Evolutionary conservation across 2,329 filamentous ascomycete genomes (phyloP).

Genomic region (Parafenestella ontariensis): DNA sequence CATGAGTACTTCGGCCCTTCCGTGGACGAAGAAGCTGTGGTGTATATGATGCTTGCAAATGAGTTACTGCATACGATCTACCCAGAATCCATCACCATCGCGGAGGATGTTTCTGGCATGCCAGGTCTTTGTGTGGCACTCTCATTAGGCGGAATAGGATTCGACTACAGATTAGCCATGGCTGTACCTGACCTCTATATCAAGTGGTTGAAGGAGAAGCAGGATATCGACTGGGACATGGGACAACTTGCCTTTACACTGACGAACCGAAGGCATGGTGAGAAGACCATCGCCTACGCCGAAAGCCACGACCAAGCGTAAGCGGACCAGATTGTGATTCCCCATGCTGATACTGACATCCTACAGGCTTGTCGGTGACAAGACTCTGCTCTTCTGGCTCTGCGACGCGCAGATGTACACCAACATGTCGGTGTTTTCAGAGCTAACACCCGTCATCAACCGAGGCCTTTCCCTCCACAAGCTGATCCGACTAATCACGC

Average conservation of each 20-base stretch:
- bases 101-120: slow-evolving; percentile 98
- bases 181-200: slow-evolving; percentile 99
- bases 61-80: slow-evolving; percentile 94
- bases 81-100: slow-evolving; percentile 86
- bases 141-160: slow-evolving; percentile 87
- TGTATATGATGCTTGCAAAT: slow-evolving; percentile 95
- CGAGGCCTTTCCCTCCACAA: slow-evolving; percentile 94
- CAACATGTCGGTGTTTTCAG: slow-evolving; percentile 87
- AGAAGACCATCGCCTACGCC: slow-evolving; percentile 98
- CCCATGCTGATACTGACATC: slow-evolving; percentile 19
- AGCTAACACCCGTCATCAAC: slow-evolving; percentile 87
- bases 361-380: slow-evolving; percentile 89
- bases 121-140: slow-evolving; percentile 90
- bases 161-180: slow-evolving; percentile 98
- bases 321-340: slow-evolving; percentile 49
- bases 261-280: slow-evolving; percentile 90
- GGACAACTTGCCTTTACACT: slow-evolving; percentile 83
- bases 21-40: slow-evolving; percentile 92
- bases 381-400: slow-evolving; percentile 96
- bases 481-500: slow-evolving; percentile 94
- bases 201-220: slow-evolving; percentile 93
- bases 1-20: slow-evolving; percentile 93
- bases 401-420: slow-evolving; percentile 98
- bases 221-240: slow-evolving; percentile 92
- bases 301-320: slow-evolving; percentile 98